Base-by-base conservation (phyloP, 495 filamentous ascomycete species). In the Copromyces sp. region DNA sequence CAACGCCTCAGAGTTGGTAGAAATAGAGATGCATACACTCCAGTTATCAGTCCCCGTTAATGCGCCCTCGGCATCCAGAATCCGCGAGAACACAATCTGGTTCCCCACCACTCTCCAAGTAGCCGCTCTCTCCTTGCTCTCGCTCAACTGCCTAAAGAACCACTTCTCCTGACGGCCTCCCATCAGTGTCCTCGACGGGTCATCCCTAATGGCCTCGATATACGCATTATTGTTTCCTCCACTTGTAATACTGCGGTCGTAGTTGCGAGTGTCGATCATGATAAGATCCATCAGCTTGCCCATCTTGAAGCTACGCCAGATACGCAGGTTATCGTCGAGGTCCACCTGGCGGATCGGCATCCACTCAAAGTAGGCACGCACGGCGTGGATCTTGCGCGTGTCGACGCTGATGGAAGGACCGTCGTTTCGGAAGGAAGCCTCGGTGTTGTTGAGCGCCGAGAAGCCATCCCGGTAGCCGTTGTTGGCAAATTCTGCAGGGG, bases 311-410 rank as follows among this genome's bases (percentile, higher is more conserved):
- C 79, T 83, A 14, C 89, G 82, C 89, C 89, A 91, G 74, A 91
- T 90, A 69, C 89, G 85, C 12, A 90, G 82, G 73, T 89, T 88
- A 78, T 90, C 88, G 76, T 90, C 88, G 85, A 90, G 88, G 53
- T 90, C 88, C 37, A 89, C 87, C 78, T 87, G 87, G 61, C 35
- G 68, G 24, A 42, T 83, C 77, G 80, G 79, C 81, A 83, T 89
- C 89, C 89, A 90, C 75, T 91, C 89, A 70, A 90, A 91, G 77
- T 90, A 90, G 1, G 89, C 89, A 24, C 89, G 81, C 11, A 90
- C 89, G 7, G 88, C 89, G 72, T 91, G 89, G 84, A 90, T 88
- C 79, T 89, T 90, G 69, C 89, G 84, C 77, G 90, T 89, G 69
- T 90, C 89, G 65, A 90, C 86, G 65, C 84, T 84, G 39, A 90